Conservation (phyloP, 2,329 filamentous ascomycete genomes). For the Botrytis porri region DNA sequence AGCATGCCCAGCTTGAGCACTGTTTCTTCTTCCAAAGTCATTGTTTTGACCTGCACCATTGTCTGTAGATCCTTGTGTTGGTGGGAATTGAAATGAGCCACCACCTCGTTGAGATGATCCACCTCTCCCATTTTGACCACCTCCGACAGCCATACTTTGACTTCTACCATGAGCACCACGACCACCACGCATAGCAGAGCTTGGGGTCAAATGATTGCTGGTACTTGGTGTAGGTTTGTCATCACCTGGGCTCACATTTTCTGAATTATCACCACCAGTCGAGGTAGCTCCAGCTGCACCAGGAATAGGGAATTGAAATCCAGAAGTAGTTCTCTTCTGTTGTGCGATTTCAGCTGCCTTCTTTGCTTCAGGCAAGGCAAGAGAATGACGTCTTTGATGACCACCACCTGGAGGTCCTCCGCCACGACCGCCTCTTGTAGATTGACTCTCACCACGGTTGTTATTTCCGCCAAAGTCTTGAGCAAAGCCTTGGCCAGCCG, state of each 20-base stretch:
- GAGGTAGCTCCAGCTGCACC: slow-evolving; percentile 59
- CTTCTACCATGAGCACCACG: slow-evolving; percentile 67
- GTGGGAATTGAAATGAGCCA: slow-evolving; percentile 69
- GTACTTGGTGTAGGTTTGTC: slow-evolving; percentile 32
- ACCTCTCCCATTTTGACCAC: slow-evolving; percentile 64
- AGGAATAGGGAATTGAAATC: slow-evolving; percentile 89
- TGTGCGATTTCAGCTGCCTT: slow-evolving; percentile 96
- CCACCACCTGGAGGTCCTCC: slow-evolving; percentile 67
- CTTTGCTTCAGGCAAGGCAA: slow-evolving; percentile 92
- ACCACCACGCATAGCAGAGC: slow-evolving; percentile 46
- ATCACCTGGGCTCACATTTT: slow-evolving; percentile 28
- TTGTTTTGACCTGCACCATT: slow-evolving; percentile 45
- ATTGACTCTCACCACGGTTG: slow-evolving; percentile 58
- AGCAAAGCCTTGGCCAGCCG: slow-evolving; percentile 74
- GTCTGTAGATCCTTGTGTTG: slow-evolving; percentile 51
- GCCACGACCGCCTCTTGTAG: slow-evolving; percentile 68
- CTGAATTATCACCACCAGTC: slow-evolving; percentile 48
- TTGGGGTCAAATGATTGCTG: slow-evolving; percentile 28
- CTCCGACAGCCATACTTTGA: slow-evolving; percentile 78
- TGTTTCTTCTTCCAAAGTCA: slow-evolving; percentile 75
- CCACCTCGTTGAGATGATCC: slow-evolving; percentile 58
- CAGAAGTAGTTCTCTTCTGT: slow-evolving; percentile 90
- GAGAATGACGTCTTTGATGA: slow-evolving; percentile 89
- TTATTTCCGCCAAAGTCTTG: slow-evolving; percentile 71
- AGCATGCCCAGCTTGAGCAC: slow-evolving; percentile 62